Percentiles rank a stretch among this genome's conserved stretches.
Conservation (phyloP, 306 rosid species). For the Acmispon strigosus region DNA sequence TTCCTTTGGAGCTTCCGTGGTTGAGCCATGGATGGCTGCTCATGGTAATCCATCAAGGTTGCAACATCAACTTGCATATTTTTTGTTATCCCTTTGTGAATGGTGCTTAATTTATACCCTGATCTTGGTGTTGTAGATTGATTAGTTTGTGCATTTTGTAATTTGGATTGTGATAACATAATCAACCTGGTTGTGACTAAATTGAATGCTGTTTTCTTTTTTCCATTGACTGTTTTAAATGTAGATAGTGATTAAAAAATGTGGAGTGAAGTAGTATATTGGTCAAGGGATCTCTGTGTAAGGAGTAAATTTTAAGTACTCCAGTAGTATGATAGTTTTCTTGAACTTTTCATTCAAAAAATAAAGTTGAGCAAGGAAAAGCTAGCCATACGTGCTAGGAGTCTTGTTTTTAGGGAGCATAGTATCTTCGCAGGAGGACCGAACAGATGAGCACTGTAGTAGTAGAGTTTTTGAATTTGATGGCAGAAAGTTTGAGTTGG, state of each 20-base stretch:
- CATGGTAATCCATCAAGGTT: constrained; percentile 92
- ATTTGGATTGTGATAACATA: neutral
- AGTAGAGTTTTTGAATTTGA: neutral
- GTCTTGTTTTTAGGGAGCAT: too few species aligned
- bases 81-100: neutral
- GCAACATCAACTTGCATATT: constrained; percentile 15
- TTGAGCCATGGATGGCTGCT: constrained; percentile 95
- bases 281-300: neutral
- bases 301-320: neutral
- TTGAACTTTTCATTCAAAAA: too few species aligned
- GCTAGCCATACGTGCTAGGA: too few species aligned
- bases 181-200: constrained; percentile 9
- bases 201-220: neutral
- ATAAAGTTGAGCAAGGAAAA: too few species aligned
- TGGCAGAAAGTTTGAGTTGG: constrained; percentile 3
- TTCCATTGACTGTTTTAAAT: neutral
- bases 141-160: neutral
- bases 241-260: neutral
- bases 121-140: neutral
- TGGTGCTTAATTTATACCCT: neutral
- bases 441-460: neutral
- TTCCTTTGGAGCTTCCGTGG: constrained; percentile 74
- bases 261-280: neutral
- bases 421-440: too few species aligned
- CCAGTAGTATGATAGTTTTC: too few species aligned